Percentiles rank a stretch among this genome's conserved stretches.
Conservation (phyloP, 805 yeast species). For the Hyphopichia homilentoma region DNA sequence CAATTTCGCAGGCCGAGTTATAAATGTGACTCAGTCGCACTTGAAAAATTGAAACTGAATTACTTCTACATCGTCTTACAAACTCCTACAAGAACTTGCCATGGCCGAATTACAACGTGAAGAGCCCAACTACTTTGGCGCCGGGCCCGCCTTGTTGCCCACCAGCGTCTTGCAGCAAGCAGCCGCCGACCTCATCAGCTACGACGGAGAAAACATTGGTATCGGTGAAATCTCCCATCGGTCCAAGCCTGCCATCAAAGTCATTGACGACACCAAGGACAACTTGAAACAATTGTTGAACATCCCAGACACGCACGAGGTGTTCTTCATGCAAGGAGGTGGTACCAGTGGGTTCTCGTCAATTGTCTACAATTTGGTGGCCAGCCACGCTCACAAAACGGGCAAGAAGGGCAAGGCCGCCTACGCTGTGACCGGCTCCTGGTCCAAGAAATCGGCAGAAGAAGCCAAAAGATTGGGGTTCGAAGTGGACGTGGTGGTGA, state of each 20-base stretch:
- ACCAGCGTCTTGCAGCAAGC: slow-evolving; percentile 82
- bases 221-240: slow-evolving; percentile 97
- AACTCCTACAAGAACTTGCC: too few relatives aligned
- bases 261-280: slow-evolving; percentile 73
- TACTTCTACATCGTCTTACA: too few relatives aligned
- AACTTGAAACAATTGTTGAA: slow-evolving; percentile 60
- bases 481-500: slow-evolving; percentile 64
- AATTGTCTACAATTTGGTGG: slow-evolving; percentile 75
- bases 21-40: too few relatives aligned
- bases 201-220: slow-evolving; percentile 71
- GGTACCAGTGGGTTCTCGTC: slow-evolving; percentile 96
- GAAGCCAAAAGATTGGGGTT: slow-evolving; percentile 85
- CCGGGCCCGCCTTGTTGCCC: slow-evolving; percentile 97
- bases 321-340: slow-evolving; percentile 95
- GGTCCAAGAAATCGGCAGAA: slow-evolving; percentile 87
- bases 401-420: slow-evolving; percentile 79
- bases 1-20: too few relatives aligned
- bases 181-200: slow-evolving; percentile 75
- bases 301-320: slow-evolving; percentile 91
- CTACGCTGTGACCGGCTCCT: slow-evolving; percentile 86
- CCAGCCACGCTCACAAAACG: slow-evolving; percentile 65
- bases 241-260: slow-evolving; percentile 72
- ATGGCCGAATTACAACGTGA: slow-evolving; percentile 64
- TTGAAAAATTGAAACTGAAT: too few relatives aligned
- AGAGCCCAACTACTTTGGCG: slow-evolving; percentile 86